Base-by-base conservation (phyloP, 225 moss, liverwort and hornwort genomes). In the Physcomitrellopsis africana region DNA sequence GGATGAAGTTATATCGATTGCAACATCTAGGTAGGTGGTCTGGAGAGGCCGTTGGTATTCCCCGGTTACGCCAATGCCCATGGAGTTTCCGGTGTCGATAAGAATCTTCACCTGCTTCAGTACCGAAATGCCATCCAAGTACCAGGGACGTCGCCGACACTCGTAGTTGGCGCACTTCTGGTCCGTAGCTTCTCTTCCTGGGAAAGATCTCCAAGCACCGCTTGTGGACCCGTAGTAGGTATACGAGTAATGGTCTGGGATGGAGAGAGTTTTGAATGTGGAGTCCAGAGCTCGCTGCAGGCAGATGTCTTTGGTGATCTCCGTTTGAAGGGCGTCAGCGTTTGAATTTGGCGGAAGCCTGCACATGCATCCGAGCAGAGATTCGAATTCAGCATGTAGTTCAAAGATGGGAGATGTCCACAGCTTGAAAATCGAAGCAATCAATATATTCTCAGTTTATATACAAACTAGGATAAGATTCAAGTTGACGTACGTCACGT, bases 51-150 rank as follows among this genome's bases (percentile, higher is more conserved):
- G 37, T 1, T 27, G 6, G 0, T 65, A 78, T 3, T 48, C 78
- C 11, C 18, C 37, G 17, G 9, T 26, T 14, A 79, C 61, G 24
- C 2, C 23, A 9, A 3, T 24, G 2, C 6, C 67, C 79, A 79
- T 79, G 37, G 51, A 22, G 3, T 12, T 24, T 26, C 67, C 67
- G 0, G 27, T 45, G 11, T 78, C 72, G 48, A 78, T 55, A 3
- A 78, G 0, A 13, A 78, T 47, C 56, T 72, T 60, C 17, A 79
- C 44, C 14, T 73, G 42, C 67, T 79, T 79, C 49, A 3, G 15
- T 0, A 79, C 67, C 1, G 79, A 79, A 42, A 79, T 53, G 0
- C 67, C 67, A 49, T 79, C 52, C 8, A 79, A 5, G 42, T 51
- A 79, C 79, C 79, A 74, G 3, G 74, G 65, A 0, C 74, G 52